Conservation (phyloP, 2,329 filamentous ascomycete genomes). For the Fusarium tricinctum region DNA sequence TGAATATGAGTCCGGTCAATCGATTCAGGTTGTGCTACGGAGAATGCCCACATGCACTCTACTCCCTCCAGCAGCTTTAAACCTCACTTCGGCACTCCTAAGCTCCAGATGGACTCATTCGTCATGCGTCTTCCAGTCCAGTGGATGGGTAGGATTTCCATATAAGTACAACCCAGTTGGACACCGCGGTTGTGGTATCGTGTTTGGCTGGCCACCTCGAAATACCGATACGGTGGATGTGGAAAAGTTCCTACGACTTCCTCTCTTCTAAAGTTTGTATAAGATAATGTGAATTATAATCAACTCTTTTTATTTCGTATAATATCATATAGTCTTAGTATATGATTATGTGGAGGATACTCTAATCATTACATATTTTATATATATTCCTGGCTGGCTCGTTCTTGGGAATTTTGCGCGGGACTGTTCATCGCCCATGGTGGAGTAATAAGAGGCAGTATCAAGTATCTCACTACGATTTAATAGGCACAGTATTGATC, state of each 20-base stretch:
- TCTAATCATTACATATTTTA: too few species aligned
- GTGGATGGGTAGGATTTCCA: constrained; percentile 40
- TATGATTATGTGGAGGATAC: too few species aligned
- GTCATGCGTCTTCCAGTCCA: constrained; percentile 63
- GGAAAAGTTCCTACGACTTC: too few species aligned
- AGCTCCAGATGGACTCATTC: constrained; percentile 65
- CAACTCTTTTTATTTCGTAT: too few species aligned
- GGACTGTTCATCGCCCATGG: too few species aligned
- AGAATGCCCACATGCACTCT: constrained; percentile 60
- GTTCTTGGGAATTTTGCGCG: too few species aligned
- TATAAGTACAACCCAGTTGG: constrained; percentile 55
- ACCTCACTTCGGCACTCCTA: constrained; percentile 66
- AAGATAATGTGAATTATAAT: too few species aligned
- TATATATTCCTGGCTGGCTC: too few species aligned
- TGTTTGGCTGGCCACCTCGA: constrained; percentile 58
- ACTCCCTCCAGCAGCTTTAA: constrained; percentile 65
- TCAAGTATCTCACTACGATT: neutral
- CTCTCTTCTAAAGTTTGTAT: too few species aligned
- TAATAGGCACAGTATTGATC: too few species aligned
- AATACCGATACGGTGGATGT: too few species aligned
- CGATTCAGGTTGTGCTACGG: fast-evolving
- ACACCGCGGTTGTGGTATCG: constrained; percentile 54
- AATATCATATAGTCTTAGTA: too few species aligned
- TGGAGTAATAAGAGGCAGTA: fast-evolving
- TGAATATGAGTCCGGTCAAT: constrained; percentile 59